Percentiles rank a stretch among this genome's conserved stretches.
These are phyloP conservation scores for Pleurotus tuber-regium DNA, from an alignment of 768 basidiomycete species.

Conservation along the genomic window DNA sequence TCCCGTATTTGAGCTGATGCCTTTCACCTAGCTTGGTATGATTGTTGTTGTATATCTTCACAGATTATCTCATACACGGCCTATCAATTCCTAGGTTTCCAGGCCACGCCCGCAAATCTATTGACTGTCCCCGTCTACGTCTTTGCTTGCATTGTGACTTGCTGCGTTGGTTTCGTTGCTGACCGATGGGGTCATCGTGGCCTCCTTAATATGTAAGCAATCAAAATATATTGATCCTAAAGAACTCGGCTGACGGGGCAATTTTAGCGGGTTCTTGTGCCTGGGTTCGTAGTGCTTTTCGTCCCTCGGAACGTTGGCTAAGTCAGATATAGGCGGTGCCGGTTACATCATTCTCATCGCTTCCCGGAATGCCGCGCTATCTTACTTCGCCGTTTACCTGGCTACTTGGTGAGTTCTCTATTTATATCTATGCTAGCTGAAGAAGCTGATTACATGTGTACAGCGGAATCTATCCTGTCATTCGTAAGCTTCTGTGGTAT, in stretches of 20 bases:
- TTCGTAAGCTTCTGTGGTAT: conserved; percentile 44
- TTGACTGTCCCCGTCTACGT: conserved; percentile 77
- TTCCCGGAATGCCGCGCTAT: conserved; percentile 60
- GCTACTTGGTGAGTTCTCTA: conserved; percentile 54
- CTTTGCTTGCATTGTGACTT: conserved; percentile 66
- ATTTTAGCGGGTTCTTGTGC: conserved; percentile 31
- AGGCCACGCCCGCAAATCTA: conserved; percentile 72
- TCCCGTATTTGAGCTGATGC: too few species aligned
- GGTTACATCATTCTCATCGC: conserved; percentile 72
- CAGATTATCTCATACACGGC: not conserved
- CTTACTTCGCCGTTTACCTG: conserved; percentile 70
- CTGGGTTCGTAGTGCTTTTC: conserved; percentile 25
- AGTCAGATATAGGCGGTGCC: conserved; percentile 42
- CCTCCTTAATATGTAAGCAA: conserved; percentile 58
- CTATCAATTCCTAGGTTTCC: conserved; percentile 41
- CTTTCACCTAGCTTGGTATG: conserved; percentile 39
- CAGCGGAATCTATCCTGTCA: conserved; percentile 74
- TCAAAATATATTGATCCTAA: conserved; percentile 1
- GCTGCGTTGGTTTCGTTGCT: conserved; percentile 58
- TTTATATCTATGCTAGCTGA: not conserved
- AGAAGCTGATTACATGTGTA: not conserved
- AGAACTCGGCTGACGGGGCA: not conserved
- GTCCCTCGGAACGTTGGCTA: not conserved
- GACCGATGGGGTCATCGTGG: conserved; percentile 62
- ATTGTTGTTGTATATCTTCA: not conserved